phyloP scores from a whole-genome alignment of 2,329 filamentous ascomycete genomes.

The Fusarium tricinctum region DNA sequence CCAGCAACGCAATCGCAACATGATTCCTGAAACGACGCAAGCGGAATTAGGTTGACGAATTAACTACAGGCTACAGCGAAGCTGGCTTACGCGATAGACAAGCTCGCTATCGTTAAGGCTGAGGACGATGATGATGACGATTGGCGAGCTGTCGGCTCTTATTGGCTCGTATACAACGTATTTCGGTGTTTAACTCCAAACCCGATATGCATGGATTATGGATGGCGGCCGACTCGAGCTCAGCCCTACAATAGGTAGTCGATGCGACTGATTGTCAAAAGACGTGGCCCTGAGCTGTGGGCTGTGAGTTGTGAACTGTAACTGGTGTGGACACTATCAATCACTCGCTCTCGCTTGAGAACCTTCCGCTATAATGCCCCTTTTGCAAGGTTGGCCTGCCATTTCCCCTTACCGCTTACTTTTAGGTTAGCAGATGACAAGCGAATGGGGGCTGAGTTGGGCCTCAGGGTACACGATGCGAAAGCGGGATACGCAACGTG shows the following conservation, averaged over 20 bases:
- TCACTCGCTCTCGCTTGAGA: constrained; percentile 26
- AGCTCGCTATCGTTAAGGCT: constrained; percentile 20
- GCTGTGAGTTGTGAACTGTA: constrained; percentile 9
- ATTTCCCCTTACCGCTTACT: constrained; percentile 6
- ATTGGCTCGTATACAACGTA: constrained; percentile 36
- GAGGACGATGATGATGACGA: constrained; percentile 25
- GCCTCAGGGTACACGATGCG: constrained; percentile 17
- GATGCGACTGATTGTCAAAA: constrained; percentile 14
- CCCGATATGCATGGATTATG: constrained; percentile 19
- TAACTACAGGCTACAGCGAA: constrained; percentile 4
- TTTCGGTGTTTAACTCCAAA: constrained; percentile 26
- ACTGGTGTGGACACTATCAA: constrained; percentile 18
- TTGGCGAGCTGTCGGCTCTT: constrained; percentile 4
- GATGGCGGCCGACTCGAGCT: constrained; percentile 38
- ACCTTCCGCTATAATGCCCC: constrained; percentile 13
- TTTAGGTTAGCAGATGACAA: constrained; percentile 21
- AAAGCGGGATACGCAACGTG: constrained; percentile 23
- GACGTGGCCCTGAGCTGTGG: constrained; percentile 25
- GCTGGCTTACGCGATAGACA: constrained; percentile 27
- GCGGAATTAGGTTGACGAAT: constrained; percentile 11
- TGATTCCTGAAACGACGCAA: constrained; percentile 15
- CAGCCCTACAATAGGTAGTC: constrained; percentile 37
- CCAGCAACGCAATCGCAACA: constrained; percentile 15
- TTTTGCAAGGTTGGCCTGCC: constrained; percentile 18
- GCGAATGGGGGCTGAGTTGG: constrained; percentile 36